phyloP scores from a whole-genome alignment of 345 rosid species.

The Brassica cretica region DNA sequence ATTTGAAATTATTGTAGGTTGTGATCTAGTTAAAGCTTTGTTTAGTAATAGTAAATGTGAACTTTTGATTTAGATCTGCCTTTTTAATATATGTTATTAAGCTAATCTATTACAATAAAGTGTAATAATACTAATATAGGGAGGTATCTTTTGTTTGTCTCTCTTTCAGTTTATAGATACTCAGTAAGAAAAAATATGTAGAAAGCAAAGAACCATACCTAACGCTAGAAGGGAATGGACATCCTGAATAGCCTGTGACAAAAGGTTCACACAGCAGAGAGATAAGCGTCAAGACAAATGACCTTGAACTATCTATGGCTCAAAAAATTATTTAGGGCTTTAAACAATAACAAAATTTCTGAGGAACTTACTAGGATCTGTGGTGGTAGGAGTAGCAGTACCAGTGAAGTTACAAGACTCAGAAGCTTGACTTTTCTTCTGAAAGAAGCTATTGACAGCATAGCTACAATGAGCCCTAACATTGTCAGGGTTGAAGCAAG shows the following conservation, averaged over 20 bases:
- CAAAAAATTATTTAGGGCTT: not conserved
- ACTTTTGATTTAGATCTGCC: conserved; percentile 16
- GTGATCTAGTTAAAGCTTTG: conserved; percentile 1
- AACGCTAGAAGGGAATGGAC: conserved; percentile 44
- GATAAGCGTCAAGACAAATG: conserved; percentile 8
- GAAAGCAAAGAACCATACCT: conserved; percentile 33
- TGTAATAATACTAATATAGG: not conserved
- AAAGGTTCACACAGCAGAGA: not conserved
- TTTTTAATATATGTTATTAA: not conserved
- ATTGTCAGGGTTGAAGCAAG: conserved; percentile 71
- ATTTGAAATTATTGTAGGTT: conserved; percentile 2
- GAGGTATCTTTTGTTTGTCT: conserved; percentile 3
- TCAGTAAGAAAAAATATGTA: not conserved
- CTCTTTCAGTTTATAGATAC: not conserved
- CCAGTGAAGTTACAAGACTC: conserved; percentile 85
- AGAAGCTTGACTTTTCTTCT: conserved; percentile 67
- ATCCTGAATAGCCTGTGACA: conserved; percentile 43
- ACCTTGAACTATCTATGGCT: not conserved
- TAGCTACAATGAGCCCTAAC: conserved; percentile 76
- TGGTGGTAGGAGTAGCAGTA: conserved; percentile 49
- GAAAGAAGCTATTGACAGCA: conserved; percentile 94
- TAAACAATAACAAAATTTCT: not conserved
- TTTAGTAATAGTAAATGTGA: not conserved
- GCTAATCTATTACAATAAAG: too few species aligned
- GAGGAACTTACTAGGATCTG: conserved; percentile 62